Base-by-base conservation (phyloP, 108 stramenopile species). In the Cyclotella cryptica region DNA sequence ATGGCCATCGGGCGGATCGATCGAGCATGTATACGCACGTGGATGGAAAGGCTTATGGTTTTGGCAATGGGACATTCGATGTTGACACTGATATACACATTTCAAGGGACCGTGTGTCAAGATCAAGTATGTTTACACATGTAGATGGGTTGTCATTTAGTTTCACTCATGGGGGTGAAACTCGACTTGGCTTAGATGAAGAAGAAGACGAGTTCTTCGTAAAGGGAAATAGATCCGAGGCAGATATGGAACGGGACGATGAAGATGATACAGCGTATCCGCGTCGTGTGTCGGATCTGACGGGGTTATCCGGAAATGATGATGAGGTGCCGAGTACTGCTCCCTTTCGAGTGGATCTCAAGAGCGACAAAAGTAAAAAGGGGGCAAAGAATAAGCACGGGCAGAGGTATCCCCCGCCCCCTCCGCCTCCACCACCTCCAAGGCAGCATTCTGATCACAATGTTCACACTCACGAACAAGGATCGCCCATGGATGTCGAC, bases 401-500 rank as follows among this genome's bases (percentile, higher is more conserved):
- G 27, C 58, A 47, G 44, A 47, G 66, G 46, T 80, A 73, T 70
- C 79, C 79, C 1, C 79, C 79, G 1, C 79, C 79, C 27, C 75
- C 75, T 30, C 75, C 75, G 0, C 75, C 75, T 28, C 79, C 79
- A 12, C 79, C 79, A 4, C 78, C 78, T 17, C 77, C 69, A 2
- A 53, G 65, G 7, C 63, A 65, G 40, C 59, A 66, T 54, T n/a
- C 44, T 43, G 73, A 49, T 15, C 19, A 63, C 10, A 29, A 28
- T 44, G 42, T n/a, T 24, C 54, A 71, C 57, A 24, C 55, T 12
- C 40, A 71, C 55, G 71, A 71, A 11, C 70, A 71, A 47, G 53
- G 54, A 3, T 69, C 72, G 43, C 79, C 79, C 40, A 80, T 80
- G 79, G 79, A 80, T 54, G 47, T 78, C 39, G 77, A 78, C 22